Percentiles rank a stretch among this genome's conserved stretches.
phyloP scores from a whole-genome alignment of 1,139 yeast genomes.

The Candida sanyaensis region DNA sequence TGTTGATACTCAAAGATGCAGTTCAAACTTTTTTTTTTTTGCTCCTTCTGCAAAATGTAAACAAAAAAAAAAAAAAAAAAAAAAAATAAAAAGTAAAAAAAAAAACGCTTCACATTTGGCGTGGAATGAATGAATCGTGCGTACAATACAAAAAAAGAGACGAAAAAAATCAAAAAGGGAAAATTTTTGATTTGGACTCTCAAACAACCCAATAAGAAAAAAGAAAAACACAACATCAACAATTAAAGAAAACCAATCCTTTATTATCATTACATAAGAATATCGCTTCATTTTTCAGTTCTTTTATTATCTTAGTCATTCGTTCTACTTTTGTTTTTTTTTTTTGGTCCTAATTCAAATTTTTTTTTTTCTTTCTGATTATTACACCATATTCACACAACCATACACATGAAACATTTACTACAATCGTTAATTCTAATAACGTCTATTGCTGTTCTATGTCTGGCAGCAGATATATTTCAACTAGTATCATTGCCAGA shows the following conservation, averaged over 20 bases:
- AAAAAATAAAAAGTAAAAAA: too few species aligned
- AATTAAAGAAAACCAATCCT: too few species aligned
- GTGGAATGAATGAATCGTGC: too few species aligned
- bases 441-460: background rate
- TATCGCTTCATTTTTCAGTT: too few species aligned
- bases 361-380: background rate
- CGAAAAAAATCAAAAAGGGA: background rate
- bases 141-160: background rate
- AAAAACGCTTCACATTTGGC: background rate
- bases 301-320: too few species aligned
- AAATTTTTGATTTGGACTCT: background rate
- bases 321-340: too few species aligned
- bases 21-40: background rate
- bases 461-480: slow-evolving; percentile 11
- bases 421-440: background rate
- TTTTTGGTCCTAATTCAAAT: too few species aligned
- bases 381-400: background rate
- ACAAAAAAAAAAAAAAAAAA: background rate
- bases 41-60: background rate
- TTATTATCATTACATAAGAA: too few species aligned
- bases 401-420: background rate
- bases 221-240: background rate
- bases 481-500: slow-evolving; percentile 26
- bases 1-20: too few species aligned
- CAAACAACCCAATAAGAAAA: background rate